Evolutionary conservation across 306 rosid genomes (phyloP).

Genomic region (Cicer pinnatifidum): DNA sequence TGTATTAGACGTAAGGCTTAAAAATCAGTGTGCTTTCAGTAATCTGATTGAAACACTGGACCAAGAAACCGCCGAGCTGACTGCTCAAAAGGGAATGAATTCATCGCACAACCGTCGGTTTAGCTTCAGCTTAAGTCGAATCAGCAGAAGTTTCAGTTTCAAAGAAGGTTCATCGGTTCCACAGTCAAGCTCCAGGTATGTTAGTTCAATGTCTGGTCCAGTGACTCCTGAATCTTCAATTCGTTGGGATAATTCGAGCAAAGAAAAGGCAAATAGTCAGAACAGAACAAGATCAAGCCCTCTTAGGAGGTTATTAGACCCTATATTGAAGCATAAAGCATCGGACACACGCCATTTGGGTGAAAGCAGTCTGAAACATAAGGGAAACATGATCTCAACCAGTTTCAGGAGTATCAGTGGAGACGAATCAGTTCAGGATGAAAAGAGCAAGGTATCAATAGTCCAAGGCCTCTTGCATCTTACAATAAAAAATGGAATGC

Average conservation of each 20-base stretch:
- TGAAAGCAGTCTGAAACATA: constrained; percentile 47
- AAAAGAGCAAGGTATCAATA: constrained; percentile 55
- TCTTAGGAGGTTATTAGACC: constrained; percentile 73
- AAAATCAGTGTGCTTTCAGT: constrained; percentile 44
- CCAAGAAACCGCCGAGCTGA: constrained; percentile 64
- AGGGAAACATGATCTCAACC: constrained; percentile 52
- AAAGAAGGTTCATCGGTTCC: constrained; percentile 71
- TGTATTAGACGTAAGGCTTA: constrained; percentile 40
- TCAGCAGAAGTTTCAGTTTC: constrained; percentile 93
- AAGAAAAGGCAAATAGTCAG: constrained; percentile 57
- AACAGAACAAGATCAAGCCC: constrained; percentile 76
- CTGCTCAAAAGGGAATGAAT: constrained; percentile 54
- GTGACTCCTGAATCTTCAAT: constrained; percentile 61
- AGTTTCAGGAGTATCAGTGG: constrained; percentile 48
- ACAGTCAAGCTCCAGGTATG: constrained; percentile 56
- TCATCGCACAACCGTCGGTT: constrained; percentile 75
- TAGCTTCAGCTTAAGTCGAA: constrained; percentile 84
- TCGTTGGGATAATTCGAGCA: constrained; percentile 55
- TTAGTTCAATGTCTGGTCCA: constrained; percentile 75
- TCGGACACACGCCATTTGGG: constrained; percentile 50
- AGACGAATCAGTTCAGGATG: constrained; percentile 49
- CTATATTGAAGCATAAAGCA: constrained; percentile 68
- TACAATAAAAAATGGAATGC: constrained; percentile 73
- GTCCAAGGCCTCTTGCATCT: constrained; percentile 75
- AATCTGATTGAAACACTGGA: constrained; percentile 44